Percentiles rank a stretch among this genome's conserved stretches.
Conservation (phyloP, 768 basidiomycete genomes). For the Kwoniella europaea region DNA sequence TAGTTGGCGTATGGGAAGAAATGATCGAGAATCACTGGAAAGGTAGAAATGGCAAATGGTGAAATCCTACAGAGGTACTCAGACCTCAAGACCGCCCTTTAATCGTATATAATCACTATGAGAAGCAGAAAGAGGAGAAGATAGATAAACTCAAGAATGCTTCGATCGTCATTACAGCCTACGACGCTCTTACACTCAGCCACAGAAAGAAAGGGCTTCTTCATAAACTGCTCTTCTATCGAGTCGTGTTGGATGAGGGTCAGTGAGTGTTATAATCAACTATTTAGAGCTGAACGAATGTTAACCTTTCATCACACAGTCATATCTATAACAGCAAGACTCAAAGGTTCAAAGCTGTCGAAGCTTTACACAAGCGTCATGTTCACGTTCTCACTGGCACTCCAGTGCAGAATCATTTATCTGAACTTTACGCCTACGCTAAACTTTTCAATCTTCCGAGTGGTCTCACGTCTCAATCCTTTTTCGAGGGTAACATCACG, state of each 20-base stretch:
- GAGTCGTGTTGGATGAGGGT: conserved; percentile 15
- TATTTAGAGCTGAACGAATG: background rate
- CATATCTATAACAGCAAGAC: background rate
- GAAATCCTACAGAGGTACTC: background rate
- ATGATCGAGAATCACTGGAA: conserved; percentile 15
- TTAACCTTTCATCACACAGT: background rate
- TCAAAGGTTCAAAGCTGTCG: background rate
- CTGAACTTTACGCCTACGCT: conserved; percentile 6
- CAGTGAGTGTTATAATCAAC: conserved; percentile 1
- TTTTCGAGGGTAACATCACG: background rate
- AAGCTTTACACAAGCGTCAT: background rate
- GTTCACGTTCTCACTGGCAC: conserved; percentile 6
- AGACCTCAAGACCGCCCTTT: background rate
- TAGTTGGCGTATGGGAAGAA: background rate
- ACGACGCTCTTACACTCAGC: background rate
- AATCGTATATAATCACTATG: conserved; percentile 1
- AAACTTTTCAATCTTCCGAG: conserved; percentile 1
- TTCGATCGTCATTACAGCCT: conserved; percentile 8
- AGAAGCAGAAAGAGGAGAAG: background rate
- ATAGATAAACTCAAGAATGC: background rate
- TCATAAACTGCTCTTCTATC: conserved; percentile 1
- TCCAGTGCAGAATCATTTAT: conserved; percentile 8
- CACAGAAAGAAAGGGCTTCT: background rate
- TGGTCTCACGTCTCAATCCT: background rate
- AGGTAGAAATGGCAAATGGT: background rate